A percentile compares a stretch with the other conserved stretches of the same genome.
Conservation (phyloP, 2,329 filamentous ascomycete genomes). For the Pseudogymnoascus pannorum region DNA sequence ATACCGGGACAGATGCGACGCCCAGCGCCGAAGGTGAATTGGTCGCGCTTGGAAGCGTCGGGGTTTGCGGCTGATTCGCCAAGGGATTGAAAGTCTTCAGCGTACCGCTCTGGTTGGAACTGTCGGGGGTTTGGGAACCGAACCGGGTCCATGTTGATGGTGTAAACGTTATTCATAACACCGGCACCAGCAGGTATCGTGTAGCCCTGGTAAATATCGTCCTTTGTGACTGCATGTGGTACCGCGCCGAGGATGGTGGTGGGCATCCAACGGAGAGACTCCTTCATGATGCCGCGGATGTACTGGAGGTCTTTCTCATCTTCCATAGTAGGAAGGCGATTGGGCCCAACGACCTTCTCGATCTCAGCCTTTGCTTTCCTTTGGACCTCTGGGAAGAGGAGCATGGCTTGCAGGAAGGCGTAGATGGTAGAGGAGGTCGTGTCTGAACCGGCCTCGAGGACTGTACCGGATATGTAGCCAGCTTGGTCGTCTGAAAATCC, state of each 20-base stretch:
- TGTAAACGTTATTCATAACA: constrained; percentile 34
- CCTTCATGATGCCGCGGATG: constrained; percentile 38
- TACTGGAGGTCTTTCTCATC: constrained; percentile 39
- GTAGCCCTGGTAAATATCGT: constrained; percentile 38
- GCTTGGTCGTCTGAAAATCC: neutral
- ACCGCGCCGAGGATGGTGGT: constrained; percentile 31
- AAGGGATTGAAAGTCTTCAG: constrained; percentile 13
- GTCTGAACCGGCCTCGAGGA: constrained; percentile 30
- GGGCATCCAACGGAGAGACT: constrained; percentile 41
- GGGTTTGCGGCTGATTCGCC: constrained; percentile 30
- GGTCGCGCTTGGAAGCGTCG: constrained; percentile 39
- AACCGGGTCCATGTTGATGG: constrained; percentile 39
- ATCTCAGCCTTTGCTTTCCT: constrained; percentile 35
- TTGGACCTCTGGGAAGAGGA: constrained; percentile 31
- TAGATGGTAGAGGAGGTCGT: constrained; percentile 29
- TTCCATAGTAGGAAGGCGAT: constrained; percentile 32
- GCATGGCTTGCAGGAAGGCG: constrained; percentile 35
- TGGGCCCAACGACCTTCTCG: constrained; percentile 35
- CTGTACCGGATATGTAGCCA: constrained; percentile 16
- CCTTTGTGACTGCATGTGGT: constrained; percentile 36
- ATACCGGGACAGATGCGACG: constrained; percentile 51
- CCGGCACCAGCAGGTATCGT: constrained; percentile 39
- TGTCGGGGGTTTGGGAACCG: constrained; percentile 34
- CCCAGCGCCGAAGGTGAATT: constrained; percentile 49
- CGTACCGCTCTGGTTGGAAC: constrained; percentile 37